Evolutionary conservation across 106 monocot genomes (phyloP), one percentile per base, ranked within the genome.

Genomic region (Dendrobium officinale): DNA sequence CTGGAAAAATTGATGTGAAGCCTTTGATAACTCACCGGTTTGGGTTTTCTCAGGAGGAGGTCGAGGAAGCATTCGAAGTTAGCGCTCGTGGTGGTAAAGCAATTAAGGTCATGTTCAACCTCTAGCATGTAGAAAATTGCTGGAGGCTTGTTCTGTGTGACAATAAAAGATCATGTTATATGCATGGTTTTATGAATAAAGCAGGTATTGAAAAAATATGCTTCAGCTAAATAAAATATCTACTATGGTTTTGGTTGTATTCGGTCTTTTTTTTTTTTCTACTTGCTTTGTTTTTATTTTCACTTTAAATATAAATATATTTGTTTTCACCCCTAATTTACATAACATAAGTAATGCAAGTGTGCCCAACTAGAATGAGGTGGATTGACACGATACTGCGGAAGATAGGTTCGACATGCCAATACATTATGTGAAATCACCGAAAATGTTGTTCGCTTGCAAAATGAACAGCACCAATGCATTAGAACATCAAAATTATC

Each of bases 61-160:
- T 98, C 0, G 97, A 94, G 75, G 89, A 91, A 78, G 97, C 92
- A 3, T 98, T 98, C 79, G 91, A 98, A 77, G 94, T 98, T 59
- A 98, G 97, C 54, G 94, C 94, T 48, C 68, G 85, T 33, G 94
- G 97, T 3, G 80, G 97, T 20, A 88, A 84, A 79, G 92, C 94
- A 10, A 98, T 98, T 61, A 98, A 98, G 70, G 97, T 94, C 77
- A 98, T 98, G 97, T 98, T 98, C 73, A 94, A 94, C 81, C 89
- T 98, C 18, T 96, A 61, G 61, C 22, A 19, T 22, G 19, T 22
- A 61, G 13, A 37, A 51, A 13, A 13, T 51, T 51, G 51, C 51
- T 51, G 3, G 15, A 51, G 51, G 51, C 13, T 51, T 51, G 51
- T 51, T 10, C 13, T 51, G 3, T 16, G 24, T 94, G 5, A 89